Percentiles rank a stretch among this genome's conserved stretches.
Conservation (phyloP, 768 basidiomycete genomes). For the Mycena sanguinolenta region DNA sequence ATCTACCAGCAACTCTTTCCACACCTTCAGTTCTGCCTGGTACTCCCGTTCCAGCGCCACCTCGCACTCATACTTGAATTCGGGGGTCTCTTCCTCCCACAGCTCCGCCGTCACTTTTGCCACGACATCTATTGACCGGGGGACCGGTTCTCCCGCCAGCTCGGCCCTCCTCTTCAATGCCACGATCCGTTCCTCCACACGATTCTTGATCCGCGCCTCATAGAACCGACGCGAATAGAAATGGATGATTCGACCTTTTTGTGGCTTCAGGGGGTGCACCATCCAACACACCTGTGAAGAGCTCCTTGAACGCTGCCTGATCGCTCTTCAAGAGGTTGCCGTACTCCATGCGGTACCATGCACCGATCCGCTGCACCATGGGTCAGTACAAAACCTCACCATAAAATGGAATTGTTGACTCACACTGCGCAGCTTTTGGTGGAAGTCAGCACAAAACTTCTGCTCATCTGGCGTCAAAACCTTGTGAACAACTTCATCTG, state of each 20-base stretch:
- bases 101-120: not conserved
- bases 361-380: not conserved
- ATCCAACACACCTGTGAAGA: not conserved
- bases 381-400: no score
- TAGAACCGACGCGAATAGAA: not conserved
- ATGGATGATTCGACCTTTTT: not conserved
- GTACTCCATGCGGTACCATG: not conserved
- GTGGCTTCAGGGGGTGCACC: not conserved
- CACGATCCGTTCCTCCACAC: not conserved
- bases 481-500: not conserved
- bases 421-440: no score
- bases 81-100: not conserved
- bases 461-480: not conserved
- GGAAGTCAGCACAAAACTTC: not conserved
- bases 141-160: not conserved
- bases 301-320: not conserved
- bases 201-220: not conserved
- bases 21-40: not conserved
- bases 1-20: conserved; percentile 11
- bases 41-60: no score
- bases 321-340: not conserved
- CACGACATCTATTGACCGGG: not conserved
- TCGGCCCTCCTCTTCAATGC: not conserved
- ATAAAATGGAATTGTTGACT: no score
- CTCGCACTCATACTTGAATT: not conserved